Percentiles rank a stretch among this genome's conserved stretches.
Conservation (phyloP, 345 rosid genomes). For the Heritiera fomes region DNA sequence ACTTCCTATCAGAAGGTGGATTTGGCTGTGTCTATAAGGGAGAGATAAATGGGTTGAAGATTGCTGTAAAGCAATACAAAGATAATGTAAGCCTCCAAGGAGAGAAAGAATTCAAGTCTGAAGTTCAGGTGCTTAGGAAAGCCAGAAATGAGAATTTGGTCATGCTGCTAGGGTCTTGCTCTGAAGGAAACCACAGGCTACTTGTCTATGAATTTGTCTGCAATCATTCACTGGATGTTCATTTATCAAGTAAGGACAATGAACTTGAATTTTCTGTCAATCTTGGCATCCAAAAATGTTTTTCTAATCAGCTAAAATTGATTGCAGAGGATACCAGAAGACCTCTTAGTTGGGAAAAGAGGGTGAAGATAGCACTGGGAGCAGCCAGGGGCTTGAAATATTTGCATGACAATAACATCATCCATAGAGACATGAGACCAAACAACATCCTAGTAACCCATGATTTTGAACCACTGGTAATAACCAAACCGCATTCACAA, state of each 20-base stretch:
- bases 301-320: background rate
- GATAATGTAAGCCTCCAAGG: constrained; percentile 51
- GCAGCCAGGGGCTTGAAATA: constrained; percentile 57
- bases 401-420: constrained; percentile 56
- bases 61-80: constrained; percentile 68
- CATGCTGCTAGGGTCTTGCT: constrained; percentile 61
- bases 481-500: background rate
- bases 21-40: constrained; percentile 64
- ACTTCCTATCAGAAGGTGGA: constrained; percentile 68
- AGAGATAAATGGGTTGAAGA: constrained; percentile 40
- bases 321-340: constrained; percentile 47
- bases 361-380: constrained; percentile 63
- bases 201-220: constrained; percentile 71
- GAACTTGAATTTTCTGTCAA: constrained; percentile 24
- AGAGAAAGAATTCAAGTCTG: constrained; percentile 67
- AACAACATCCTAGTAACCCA: constrained; percentile 72
- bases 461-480: constrained; percentile 61
- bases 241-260: constrained; percentile 52
- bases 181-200: constrained; percentile 53
- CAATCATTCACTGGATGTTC: constrained; percentile 59
- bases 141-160: constrained; percentile 65
- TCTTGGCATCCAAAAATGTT: too few relatives aligned
- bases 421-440: constrained; percentile 72
- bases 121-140: constrained; percentile 57
- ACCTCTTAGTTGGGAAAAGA: constrained; percentile 53